Evolutionary conservation across 2,329 filamentous ascomycete species (phyloP), one percentile per base, ranked within the genome.

Genomic region (Alternaria arborescens): DNA sequence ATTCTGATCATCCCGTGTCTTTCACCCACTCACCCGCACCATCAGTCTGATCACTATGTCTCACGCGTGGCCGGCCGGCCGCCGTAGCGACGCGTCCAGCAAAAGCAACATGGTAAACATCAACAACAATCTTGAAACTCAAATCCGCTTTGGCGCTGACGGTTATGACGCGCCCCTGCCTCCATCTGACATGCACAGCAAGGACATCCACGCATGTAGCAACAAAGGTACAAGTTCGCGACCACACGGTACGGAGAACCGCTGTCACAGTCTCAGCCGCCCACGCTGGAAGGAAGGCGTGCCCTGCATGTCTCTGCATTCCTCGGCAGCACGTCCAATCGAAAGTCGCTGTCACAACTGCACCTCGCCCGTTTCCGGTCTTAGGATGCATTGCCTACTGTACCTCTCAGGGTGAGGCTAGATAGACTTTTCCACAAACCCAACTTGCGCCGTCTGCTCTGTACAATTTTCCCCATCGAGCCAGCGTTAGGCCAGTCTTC

Each of bases 251-350:
- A 40, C 46, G 26, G 42, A 41, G 38, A 48, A 50, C 38, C 30
- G 14, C 56, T 43, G 55, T 60, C 52, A 52, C 42, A 53, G 65
- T 69, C 66, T 68, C 64, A 69, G 63, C 62, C 46, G 46, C 34
- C 55, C 18, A 41, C 43, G 58, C 67, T 62, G 62, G 55, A 68
- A 67, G 65, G 62, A 56, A 59, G 58, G 50, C 48, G 11, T 58
- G 63, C 66, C 66, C 65, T 70, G 68, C 66, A 69, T 61, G 36
- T 43, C 48, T 47, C 22, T 52, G 48, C 43, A 52, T 54, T 60
- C 58, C 60, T 67, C 65, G 62, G 55, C 54, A 53, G 41, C 14
- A 14, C 34, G 26, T 50, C 66, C 64, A 67, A 65, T 68, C 43
- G 56, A 28, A 24, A 7, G 32, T 3, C 20, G 12, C 30, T 8